Conservation (phyloP, 176 grass and related monocot genomes). For the Aechmea fasciata region DNA sequence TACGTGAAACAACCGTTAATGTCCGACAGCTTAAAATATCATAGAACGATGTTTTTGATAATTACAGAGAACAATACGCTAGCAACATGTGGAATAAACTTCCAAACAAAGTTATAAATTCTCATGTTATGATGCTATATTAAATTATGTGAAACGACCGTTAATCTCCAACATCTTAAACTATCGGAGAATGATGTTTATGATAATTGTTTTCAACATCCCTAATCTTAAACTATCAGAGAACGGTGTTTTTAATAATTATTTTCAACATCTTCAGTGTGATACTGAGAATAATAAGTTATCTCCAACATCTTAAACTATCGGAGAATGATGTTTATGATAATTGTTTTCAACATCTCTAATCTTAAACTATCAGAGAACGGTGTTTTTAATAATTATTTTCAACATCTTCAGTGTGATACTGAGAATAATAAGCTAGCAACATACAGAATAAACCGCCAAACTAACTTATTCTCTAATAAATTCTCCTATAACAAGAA, state of each 20-base stretch:
- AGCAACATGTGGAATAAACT: not conserved
- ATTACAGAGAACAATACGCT: not conserved
- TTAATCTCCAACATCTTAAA: not conserved
- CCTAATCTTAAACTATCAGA: constrained; percentile 20
- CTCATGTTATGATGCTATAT: too few species aligned
- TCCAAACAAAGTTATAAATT: too few species aligned
- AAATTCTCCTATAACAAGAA: not conserved
- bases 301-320: not conserved
- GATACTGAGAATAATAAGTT: constrained; percentile 6
- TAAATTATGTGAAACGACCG: too few species aligned
- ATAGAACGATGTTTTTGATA: constrained; percentile 21
- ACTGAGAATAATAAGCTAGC: constrained; percentile 2
- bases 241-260: constrained; percentile 12
- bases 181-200: constrained; percentile 20
- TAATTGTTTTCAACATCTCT: not conserved
- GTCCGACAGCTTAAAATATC: constrained; percentile 8
- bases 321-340: too few species aligned
- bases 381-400: too few species aligned
- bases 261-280: constrained; percentile 9
- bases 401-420: not conserved
- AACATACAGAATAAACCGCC: constrained; percentile 3
- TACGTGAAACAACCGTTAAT: too few species aligned
- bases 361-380: too few species aligned
- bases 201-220: constrained; percentile 15
- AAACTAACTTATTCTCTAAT: not conserved